Evolutionary conservation across 306 rosid species (phyloP).

Genomic region (Geum urbanum): DNA sequence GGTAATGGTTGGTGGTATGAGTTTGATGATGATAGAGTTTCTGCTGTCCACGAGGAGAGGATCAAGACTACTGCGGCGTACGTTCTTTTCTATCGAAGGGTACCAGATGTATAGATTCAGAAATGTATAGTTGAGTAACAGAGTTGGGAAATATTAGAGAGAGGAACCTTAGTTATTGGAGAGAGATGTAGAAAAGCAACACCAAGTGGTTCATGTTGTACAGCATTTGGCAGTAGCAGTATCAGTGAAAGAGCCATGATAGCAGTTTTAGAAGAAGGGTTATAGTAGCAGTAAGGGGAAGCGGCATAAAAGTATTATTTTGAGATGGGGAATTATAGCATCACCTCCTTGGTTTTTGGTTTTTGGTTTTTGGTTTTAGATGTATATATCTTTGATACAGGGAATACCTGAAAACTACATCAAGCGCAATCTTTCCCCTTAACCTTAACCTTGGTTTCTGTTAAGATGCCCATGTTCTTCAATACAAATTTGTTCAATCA

Average conservation of each 20-base stretch:
- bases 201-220: conserved; percentile 27
- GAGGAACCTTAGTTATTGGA: neutral
- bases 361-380: neutral
- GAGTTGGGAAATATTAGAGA: conserved; percentile 21
- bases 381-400: neutral
- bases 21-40: conserved; percentile 72
- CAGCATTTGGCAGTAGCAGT: conserved; percentile 25
- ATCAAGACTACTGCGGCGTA: conserved; percentile 72
- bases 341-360: neutral
- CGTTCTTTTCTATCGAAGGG: conserved; percentile 78
- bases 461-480: neutral
- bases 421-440: neutral
- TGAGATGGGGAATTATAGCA: neutral
- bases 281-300: neutral
- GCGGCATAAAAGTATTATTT: neutral
- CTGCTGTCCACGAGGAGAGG: conserved; percentile 34
- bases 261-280: conserved; percentile 6
- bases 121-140: conserved; percentile 30
- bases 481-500: neutral
- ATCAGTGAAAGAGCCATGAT: neutral
- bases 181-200: conserved; percentile 27
- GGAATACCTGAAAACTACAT: neutral
- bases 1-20: conserved; percentile 58
- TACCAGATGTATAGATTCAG: conserved; percentile 31
- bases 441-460: neutral